Evolutionary conservation across 2,329 filamentous ascomycete species (phyloP).

Genomic region (Aspergillus proliferans): DNA sequence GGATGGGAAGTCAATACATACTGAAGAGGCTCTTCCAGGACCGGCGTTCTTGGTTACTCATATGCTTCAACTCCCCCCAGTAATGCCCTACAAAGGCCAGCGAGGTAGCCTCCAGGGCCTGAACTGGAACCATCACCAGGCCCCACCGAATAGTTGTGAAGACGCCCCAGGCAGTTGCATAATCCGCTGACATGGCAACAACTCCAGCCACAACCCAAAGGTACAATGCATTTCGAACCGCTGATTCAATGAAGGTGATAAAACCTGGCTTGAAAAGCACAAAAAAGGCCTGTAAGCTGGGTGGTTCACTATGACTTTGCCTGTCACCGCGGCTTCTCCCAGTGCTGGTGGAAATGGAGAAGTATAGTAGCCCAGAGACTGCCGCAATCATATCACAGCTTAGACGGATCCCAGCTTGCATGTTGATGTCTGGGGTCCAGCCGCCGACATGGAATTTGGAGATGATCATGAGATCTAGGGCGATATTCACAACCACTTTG

Average conservation of each 20-base stretch:
- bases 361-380: conserved; percentile 54
- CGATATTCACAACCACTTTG: conserved; percentile 62
- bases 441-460: conserved; percentile 57
- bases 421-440: conserved; percentile 53
- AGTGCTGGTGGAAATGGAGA: conserved; percentile 32
- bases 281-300: conserved; percentile 33
- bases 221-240: conserved; percentile 62
- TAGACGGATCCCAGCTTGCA: conserved; percentile 59
- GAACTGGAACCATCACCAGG: conserved; percentile 66
- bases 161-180: conserved; percentile 66
- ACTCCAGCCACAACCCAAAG: conserved; percentile 64
- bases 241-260: conserved; percentile 58
- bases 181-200: conserved; percentile 56
- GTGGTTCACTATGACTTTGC: neutral
- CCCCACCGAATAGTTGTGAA: conserved; percentile 72
- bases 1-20: conserved; percentile 3
- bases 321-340: conserved; percentile 1
- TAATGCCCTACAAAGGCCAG: conserved; percentile 60
- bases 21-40: conserved; percentile 12
- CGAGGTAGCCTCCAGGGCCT: conserved; percentile 59
- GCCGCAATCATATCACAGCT: conserved; percentile 55
- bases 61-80: conserved; percentile 49
- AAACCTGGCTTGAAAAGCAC: conserved; percentile 53
- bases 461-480: conserved; percentile 60
- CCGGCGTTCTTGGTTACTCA: neutral